Evolutionary conservation across 2,329 filamentous ascomycete genomes (phyloP).

Genomic region (Penicillium sp.): DNA sequence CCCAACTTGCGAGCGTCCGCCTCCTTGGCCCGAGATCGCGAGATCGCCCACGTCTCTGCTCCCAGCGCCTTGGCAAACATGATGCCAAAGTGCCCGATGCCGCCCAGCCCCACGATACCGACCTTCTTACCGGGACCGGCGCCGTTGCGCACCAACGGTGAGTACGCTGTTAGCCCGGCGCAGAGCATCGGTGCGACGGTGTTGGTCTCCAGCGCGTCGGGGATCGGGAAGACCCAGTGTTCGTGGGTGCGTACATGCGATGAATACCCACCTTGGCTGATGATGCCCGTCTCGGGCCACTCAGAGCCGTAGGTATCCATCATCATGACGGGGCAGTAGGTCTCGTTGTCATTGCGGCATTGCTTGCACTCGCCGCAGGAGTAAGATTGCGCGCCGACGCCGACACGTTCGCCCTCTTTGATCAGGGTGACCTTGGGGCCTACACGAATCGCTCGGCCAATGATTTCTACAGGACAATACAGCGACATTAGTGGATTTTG

Average conservation of each 20-base stretch:
- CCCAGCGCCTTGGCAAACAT: constrained; percentile 64
- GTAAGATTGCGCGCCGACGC: constrained; percentile 62
- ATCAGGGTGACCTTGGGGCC: constrained; percentile 59
- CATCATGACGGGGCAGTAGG: constrained; percentile 55
- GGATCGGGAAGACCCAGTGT: constrained; percentile 66
- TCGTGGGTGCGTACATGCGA: constrained; percentile 68
- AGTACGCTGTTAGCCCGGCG: constrained; percentile 74
- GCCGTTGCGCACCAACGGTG: constrained; percentile 69
- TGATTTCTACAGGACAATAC: constrained; percentile 48
- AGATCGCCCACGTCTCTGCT: constrained; percentile 57
- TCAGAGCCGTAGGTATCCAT: constrained; percentile 52
- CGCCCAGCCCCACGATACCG: constrained; percentile 47
- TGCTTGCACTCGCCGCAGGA: constrained; percentile 60
- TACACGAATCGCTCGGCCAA: constrained; percentile 62
- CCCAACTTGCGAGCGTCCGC: constrained; percentile 55
- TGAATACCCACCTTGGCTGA: constrained; percentile 61
- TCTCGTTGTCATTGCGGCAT: constrained; percentile 62
- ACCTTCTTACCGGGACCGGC: constrained; percentile 58
- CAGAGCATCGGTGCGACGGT: constrained; percentile 76
- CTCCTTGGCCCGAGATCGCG: constrained; percentile 55
- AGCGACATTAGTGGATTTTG: too few relatives aligned
- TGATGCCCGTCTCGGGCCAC: constrained; percentile 54
- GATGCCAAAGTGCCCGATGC: constrained; percentile 65
- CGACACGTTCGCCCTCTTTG: constrained; percentile 59
- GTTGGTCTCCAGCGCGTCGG: constrained; percentile 57